Percentiles rank a stretch among this genome's conserved stretches.
Evolutionary conservation across 2,329 filamentous ascomycete genomes (phyloP).

Genomic region (Malbranchea cinnamomea): DNA sequence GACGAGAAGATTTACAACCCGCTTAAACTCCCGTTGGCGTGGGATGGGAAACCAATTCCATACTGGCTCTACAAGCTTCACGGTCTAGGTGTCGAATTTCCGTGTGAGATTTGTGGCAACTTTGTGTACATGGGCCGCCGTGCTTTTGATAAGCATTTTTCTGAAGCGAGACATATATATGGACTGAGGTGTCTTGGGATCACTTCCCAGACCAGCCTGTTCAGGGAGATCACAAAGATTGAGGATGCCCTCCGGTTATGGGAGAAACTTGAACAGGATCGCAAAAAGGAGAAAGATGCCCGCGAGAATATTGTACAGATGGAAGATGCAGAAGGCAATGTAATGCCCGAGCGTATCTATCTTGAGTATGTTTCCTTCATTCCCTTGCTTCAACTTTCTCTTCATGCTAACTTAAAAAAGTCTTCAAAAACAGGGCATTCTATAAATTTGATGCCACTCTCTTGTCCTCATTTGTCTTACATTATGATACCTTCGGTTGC

Average conservation of each 20-base stretch:
- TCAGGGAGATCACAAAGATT: conserved; percentile 86
- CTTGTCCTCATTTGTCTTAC: too few species aligned
- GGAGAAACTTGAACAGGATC: conserved; percentile 83
- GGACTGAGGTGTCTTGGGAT: conserved; percentile 89
- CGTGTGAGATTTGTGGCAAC: conserved; percentile 94
- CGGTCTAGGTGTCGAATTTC: conserved; percentile 83
- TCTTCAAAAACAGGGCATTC: conserved; percentile 14
- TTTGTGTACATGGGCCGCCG: conserved; percentile 97
- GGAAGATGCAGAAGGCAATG: conserved; percentile 94
- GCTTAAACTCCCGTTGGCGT: conserved; percentile 83
- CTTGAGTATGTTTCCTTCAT: conserved; percentile 43
- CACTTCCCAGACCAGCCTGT: conserved; percentile 67
- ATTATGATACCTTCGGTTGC: too few species aligned
- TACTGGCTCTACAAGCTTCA: conserved; percentile 98
- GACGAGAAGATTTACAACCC: conserved; percentile 93
- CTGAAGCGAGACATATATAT: conserved; percentile 82
- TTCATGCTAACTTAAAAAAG: conserved; percentile 10
- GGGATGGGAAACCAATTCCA: conserved; percentile 97
- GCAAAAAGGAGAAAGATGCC: conserved; percentile 59
- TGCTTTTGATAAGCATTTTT: conserved; percentile 97
- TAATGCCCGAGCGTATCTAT: conserved; percentile 99
- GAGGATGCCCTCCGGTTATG: conserved; percentile 77
- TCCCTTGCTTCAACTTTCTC: not conserved
- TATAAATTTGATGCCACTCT: too few species aligned
- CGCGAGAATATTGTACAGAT: conserved; percentile 88